Base-by-base conservation (phyloP, 2,329 filamentous ascomycete species). In the Amphichorda felina region DNA sequence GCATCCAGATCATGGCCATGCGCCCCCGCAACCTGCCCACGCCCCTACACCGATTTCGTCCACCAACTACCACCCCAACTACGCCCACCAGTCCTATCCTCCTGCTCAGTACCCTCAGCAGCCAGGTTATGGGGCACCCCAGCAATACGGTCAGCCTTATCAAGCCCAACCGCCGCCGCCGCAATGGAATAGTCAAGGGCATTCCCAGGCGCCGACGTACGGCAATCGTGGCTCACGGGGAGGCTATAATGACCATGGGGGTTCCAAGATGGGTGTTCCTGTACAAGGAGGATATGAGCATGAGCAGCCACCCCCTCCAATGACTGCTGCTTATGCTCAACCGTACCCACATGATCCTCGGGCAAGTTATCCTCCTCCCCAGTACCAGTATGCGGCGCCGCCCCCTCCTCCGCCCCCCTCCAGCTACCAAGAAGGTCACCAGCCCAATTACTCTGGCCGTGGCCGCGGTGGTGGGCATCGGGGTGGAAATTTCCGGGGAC, bases 51-150 rank as follows among this genome's bases (percentile, higher is more conserved):
- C 68, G 19, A 54, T 75, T 24, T 62, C 70, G 34, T 55, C 67
- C 22, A 59, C 66, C 40, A 71, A 70, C 45, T 75, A 75, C 45
- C 72, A 75, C 43, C 70, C 70, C 24, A 73, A 70, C 51, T 77
- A 74, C 48, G 64, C 70, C 27, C 66, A 67, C 28, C 74, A 75
- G 45, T 52, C 61, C 8, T 77, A 75, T 21, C 22, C 30, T 8
- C 49, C 54, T 30, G 38, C 59, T 17, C 59, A 63, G 36, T 61
- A 62, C 39, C 47, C 57, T 10, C 66, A 66, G 40, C 64, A 64
- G 35, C 56, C 63, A 26, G 52, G 60, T 11, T 69, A 69, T 41
- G 54, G 53, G 10, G 50, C 59, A 30, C 54, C 59, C 19, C 59
- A 59, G 36, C 52, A 53, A 25, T 62, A 62, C 26, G 42, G 43